phyloP scores from a whole-genome alignment of 2,329 filamentous ascomycete species.

The Penicillium sp. region DNA sequence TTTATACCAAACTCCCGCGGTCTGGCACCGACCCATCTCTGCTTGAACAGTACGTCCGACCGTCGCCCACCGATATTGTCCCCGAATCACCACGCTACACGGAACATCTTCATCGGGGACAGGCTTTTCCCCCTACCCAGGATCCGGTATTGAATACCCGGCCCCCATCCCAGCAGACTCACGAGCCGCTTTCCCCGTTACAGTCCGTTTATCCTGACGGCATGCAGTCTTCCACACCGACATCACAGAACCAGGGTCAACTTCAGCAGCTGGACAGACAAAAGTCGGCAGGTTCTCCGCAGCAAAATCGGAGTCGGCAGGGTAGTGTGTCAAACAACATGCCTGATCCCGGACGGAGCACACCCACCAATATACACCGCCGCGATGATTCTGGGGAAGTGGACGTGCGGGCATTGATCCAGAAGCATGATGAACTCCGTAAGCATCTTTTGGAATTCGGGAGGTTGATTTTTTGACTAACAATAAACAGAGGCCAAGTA shows the following conservation, averaged over 20 bases:
- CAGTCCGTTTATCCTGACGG: slow-evolving; percentile 20
- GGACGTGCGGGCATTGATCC: slow-evolving; percentile 46
- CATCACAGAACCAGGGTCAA: slow-evolving; percentile 9
- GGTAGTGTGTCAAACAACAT: slow-evolving; percentile 24
- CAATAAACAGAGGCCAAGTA: slow-evolving; percentile 77
- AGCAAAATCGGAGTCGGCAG: slow-evolving; percentile 20
- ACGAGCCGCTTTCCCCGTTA: slow-evolving; percentile 21
- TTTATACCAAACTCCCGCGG: slow-evolving; percentile 22
- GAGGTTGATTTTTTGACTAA: not conserved
- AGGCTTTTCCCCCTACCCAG: slow-evolving; percentile 10
- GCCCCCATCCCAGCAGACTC: slow-evolving; percentile 21
- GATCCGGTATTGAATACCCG: slow-evolving; percentile 24
- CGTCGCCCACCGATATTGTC: slow-evolving; percentile 23
- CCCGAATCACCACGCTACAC: slow-evolving; percentile 13
- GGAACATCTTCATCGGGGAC: slow-evolving; percentile 6
- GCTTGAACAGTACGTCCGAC: slow-evolving; percentile 20
- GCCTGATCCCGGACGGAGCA: slow-evolving; percentile 47
- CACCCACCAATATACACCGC: slow-evolving; percentile 40
- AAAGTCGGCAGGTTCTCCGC: slow-evolving; percentile 11
- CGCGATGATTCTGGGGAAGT: slow-evolving; percentile 43
- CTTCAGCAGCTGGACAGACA: slow-evolving; percentile 12
- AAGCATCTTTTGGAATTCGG: slow-evolving; percentile 18
- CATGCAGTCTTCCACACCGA: slow-evolving; percentile 23
- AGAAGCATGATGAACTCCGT: slow-evolving; percentile 49
- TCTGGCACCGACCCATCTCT: slow-evolving; percentile 29